These are phyloP conservation scores for Dioscorea alata DNA, from an alignment of 106 monocot species.

Conservation along the genomic window DNA sequence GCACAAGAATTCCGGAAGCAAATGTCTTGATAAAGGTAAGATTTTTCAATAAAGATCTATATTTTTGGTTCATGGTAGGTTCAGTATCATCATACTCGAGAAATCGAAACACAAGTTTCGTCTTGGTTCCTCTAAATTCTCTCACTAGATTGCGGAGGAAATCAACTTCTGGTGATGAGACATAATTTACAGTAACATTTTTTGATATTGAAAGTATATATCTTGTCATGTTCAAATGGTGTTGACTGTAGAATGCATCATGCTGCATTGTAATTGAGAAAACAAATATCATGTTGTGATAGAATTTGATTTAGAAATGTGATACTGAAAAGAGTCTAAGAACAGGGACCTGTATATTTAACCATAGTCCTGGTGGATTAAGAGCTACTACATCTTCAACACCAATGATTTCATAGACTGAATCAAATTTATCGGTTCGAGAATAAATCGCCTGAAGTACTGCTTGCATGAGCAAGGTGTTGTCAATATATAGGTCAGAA, in stretches of 20 bases:
- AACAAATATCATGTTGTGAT: background rate
- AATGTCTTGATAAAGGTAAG: slow-evolving; percentile 72
- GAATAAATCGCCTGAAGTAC: slow-evolving; percentile 37
- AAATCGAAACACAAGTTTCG: slow-evolving; percentile 68
- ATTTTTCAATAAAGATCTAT: slow-evolving; percentile 59
- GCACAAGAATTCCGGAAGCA: slow-evolving; percentile 79
- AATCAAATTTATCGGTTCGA: slow-evolving; percentile 40
- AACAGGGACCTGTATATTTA: slow-evolving; percentile 57
- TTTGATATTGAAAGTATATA: slow-evolving; percentile 41
- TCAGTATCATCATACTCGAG: slow-evolving; percentile 36
- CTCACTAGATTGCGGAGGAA: slow-evolving; percentile 43
- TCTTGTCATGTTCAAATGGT: slow-evolving; percentile 79
- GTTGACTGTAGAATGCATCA: slow-evolving; percentile 66
- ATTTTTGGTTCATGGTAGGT: slow-evolving; percentile 62
- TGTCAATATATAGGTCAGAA: background rate
- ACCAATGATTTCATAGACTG: slow-evolving; percentile 22
- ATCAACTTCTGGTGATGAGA: slow-evolving; percentile 76
- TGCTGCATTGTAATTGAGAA: slow-evolving; percentile 40
- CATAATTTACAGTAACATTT: slow-evolving; percentile 33
- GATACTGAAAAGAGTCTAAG: background rate
- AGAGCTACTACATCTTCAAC: slow-evolving; percentile 34
- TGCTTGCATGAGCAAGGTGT: slow-evolving; percentile 3
- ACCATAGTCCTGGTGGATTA: slow-evolving; percentile 53
- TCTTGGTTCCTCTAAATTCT: slow-evolving; percentile 33
- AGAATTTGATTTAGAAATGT: background rate